phyloP scores from a whole-genome alignment of 2,329 filamentous ascomycete species.

The Stagonosporopsis tanaceti region DNA sequence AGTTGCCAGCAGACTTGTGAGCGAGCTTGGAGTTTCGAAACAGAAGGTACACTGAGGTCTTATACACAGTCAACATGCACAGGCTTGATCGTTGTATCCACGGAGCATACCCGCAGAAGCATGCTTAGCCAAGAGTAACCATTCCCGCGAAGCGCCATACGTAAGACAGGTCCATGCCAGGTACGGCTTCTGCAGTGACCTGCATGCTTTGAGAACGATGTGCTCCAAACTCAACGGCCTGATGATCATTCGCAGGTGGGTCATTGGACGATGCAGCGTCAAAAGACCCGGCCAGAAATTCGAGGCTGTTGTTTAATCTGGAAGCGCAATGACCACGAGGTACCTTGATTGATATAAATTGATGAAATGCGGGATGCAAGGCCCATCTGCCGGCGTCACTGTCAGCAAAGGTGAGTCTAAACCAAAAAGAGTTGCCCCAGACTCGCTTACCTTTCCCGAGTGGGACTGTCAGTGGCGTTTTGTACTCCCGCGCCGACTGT shows the following conservation, averaged over 20 bases:
- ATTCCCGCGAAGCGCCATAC: conserved; percentile 8
- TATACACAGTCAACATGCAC: conserved; percentile 44
- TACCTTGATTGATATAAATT: conserved; percentile 49
- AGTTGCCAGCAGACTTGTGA: conserved; percentile 34
- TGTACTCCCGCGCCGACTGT: conserved; percentile 23
- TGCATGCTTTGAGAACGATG: conserved; percentile 10
- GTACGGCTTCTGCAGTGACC: conserved; percentile 16
- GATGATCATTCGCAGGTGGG: conserved; percentile 35
- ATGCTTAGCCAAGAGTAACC: conserved; percentile 9
- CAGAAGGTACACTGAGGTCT: conserved; percentile 24
- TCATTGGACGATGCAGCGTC: conserved; percentile 36
- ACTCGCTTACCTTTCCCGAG: conserved; percentile 32
- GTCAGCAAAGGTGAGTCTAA: conserved; percentile 21
- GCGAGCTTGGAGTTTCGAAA: conserved; percentile 29
- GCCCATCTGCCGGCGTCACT: conserved; percentile 35
- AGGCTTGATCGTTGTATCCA: conserved; percentile 20
- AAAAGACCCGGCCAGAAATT: conserved; percentile 34
- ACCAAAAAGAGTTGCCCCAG: conserved; percentile 27
- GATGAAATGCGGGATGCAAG: conserved; percentile 43
- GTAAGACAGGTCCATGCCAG: conserved; percentile 11
- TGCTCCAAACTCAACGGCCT: conserved; percentile 20
- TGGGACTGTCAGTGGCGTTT: conserved; percentile 21
- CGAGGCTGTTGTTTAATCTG: conserved; percentile 41
- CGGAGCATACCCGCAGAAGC: background rate
- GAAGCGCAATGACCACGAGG: conserved; percentile 30